phyloP scores from a whole-genome alignment of 257 asterid species.

The Solanum megistacrolobum region DNA sequence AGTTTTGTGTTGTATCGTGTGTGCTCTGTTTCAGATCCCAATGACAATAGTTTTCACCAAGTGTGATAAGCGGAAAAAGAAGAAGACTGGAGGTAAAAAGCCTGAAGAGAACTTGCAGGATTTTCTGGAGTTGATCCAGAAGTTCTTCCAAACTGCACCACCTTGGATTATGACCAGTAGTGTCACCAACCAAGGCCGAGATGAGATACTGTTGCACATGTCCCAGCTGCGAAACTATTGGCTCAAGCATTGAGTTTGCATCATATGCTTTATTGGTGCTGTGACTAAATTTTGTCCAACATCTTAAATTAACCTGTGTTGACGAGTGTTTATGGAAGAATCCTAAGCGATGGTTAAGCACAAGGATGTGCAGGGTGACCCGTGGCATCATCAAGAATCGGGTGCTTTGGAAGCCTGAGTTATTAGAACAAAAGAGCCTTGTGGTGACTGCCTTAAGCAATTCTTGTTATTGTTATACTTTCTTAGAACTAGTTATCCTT shows the following conservation, averaged over 20 bases:
- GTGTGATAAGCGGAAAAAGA: slow-evolving; percentile 94
- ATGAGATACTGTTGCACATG: slow-evolving; percentile 87
- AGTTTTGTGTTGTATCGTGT: background rate
- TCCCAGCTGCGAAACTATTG: slow-evolving; percentile 93
- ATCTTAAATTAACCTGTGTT: background rate
- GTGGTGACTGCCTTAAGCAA: background rate
- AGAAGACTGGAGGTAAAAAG: slow-evolving; percentile 80
- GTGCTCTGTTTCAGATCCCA: slow-evolving; percentile 50
- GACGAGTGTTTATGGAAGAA: background rate
- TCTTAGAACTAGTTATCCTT: background rate
- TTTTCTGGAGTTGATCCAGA: slow-evolving; percentile 56
- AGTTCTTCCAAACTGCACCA: slow-evolving; percentile 64
- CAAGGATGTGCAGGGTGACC: background rate
- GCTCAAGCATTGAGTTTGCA: slow-evolving; percentile 55
- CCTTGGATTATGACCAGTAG: slow-evolving; percentile 99
- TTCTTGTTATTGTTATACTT: background rate
- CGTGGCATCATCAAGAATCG: background rate
- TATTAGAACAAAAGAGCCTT: background rate
- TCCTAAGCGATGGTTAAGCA: background rate
- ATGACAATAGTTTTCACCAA: slow-evolving; percentile 91
- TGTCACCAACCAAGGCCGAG: slow-evolving; percentile 91
- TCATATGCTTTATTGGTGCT: background rate
- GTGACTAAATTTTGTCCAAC: background rate
- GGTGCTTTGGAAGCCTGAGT: background rate
- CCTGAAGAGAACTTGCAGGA: slow-evolving; percentile 75